phyloP scores from a whole-genome alignment of 495 filamentous ascomycete genomes.

The Corynascus novoguineensis region DNA sequence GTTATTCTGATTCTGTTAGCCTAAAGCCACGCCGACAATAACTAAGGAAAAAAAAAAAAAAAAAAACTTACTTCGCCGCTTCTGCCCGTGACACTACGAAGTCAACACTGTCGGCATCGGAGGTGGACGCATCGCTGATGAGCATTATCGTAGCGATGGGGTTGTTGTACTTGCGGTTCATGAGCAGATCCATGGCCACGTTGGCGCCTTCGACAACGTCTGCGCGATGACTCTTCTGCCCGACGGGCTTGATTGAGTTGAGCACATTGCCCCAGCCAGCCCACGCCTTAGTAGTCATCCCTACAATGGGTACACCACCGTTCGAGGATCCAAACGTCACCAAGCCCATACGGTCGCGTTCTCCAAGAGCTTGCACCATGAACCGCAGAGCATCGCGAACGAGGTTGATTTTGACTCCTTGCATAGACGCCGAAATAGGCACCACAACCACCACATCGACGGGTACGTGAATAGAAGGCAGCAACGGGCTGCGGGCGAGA shows the following conservation, averaged over 20 bases:
- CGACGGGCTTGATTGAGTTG: slow-evolving; percentile 83
- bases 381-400: slow-evolving; percentile 92
- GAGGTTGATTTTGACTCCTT: slow-evolving; percentile 94
- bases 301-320: slow-evolving; percentile 90
- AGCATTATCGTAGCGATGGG: slow-evolving; percentile 93
- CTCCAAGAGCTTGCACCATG: slow-evolving; percentile 85
- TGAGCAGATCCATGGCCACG: slow-evolving; percentile 96
- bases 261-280: slow-evolving; percentile 84
- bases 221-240: slow-evolving; percentile 92
- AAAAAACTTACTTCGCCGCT: slow-evolving; percentile 75
- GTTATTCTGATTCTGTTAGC: slow-evolving; percentile 57
- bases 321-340: slow-evolving; percentile 96
- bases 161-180: slow-evolving; percentile 96
- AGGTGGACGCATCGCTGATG: slow-evolving; percentile 98
- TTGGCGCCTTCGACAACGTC: slow-evolving; percentile 98
- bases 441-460: slow-evolving; percentile 96
- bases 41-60: background rate
- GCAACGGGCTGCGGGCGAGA: slow-evolving; percentile 48
- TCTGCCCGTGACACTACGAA: slow-evolving; percentile 98
- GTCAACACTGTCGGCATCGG: slow-evolving; percentile 91
- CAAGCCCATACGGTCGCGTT: slow-evolving; percentile 91
- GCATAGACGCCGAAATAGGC: slow-evolving; percentile 97
- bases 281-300: slow-evolving; percentile 95
- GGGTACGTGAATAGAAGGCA: slow-evolving; percentile 76
- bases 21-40: background rate